Conservation (phyloP, 768 basidiomycete genomes). For the Rhizopogon rudus region DNA sequence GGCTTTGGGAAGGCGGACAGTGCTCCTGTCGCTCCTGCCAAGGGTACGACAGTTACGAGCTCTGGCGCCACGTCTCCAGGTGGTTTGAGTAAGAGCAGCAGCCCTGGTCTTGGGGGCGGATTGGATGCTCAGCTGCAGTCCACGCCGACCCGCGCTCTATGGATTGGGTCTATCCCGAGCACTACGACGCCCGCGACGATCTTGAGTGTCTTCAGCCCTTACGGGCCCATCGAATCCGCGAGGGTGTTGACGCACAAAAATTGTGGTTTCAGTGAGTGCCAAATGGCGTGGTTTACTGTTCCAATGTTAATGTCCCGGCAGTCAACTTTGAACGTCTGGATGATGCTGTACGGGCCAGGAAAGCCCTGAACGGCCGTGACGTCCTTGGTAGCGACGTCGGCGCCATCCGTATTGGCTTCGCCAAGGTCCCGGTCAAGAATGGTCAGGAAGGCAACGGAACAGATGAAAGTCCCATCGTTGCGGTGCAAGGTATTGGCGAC, state of each 20-base stretch:
- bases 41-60: slow-evolving; percentile 58
- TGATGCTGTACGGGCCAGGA: slow-evolving; percentile 92
- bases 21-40: slow-evolving; percentile 86
- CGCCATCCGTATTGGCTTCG: slow-evolving; percentile 94
- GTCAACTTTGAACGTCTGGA: slow-evolving; percentile 98
- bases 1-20: slow-evolving; percentile 98
- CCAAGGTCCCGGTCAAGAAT: slow-evolving; percentile 92
- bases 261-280: slow-evolving; percentile 77
- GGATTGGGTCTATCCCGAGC: slow-evolving; percentile 97
- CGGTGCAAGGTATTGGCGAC: slow-evolving; percentile 80
- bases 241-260: slow-evolving; percentile 96
- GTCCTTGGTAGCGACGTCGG: slow-evolving; percentile 96
- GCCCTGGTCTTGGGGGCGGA: slow-evolving; percentile 48
- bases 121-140: slow-evolving; percentile 87
- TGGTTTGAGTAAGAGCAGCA: slow-evolving; percentile 42
- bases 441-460: slow-evolving; percentile 57
- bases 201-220: slow-evolving; percentile 93
- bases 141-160: slow-evolving; percentile 90
- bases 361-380: slow-evolving; percentile 93
- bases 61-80: slow-evolving; percentile 65
- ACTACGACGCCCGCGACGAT: slow-evolving; percentile 94
- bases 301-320: slow-evolving; percentile 23
- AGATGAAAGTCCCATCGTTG: slow-evolving; percentile 60
- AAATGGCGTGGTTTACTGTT: not conserved
- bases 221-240: slow-evolving; percentile 96